Base-by-base conservation (phyloP, 108 stramenopile genomes). In the Discostella pseudostelligera region DNA sequence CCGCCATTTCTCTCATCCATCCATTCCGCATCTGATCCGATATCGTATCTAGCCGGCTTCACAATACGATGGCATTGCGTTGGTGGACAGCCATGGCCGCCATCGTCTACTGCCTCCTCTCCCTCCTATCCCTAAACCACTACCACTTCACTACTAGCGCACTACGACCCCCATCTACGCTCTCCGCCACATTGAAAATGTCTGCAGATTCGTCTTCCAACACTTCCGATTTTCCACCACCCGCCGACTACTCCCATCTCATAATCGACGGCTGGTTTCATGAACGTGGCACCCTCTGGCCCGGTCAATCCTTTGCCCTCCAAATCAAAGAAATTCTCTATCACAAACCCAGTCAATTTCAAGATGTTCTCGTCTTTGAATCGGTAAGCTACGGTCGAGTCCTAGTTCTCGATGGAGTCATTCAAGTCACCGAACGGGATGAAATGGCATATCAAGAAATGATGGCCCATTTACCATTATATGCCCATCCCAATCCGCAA, bases 361-460 rank as follows among this genome's bases (percentile, higher is more conserved):
- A 99, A 76, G 97, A 99, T 76, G 81, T 99, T 19, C 84, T 98
- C 35, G 96, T 99, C 50, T 98, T 99, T 73, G 81, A 97, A 47
- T 89, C 92, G 2, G 77, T 67, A 37, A 79, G 87, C 40, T 96
- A 97, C 56, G 99, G 99, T 26, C 88, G 79, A 49, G 97, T 98
- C 40, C 84, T 99, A 21, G 95, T 98, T 3, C 70, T 99, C 24
- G 98, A 99, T 70, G 97, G 97, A 24, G 97, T 98, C 45, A 97
- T 99, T 76, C 97, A 99, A 84, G 82, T 90, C 11, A 94, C 96
- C 20, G 97, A 97, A 61, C 73, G 93, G 9, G 98, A 99, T 62
- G 97, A 99, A 78, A 87, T 83, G 53, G 48, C 94, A 46, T 99
- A 99, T 74, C 97, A 98, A 74, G 98, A 98, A 80, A 97, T 97